phyloP scores from a whole-genome alignment of 202 grass and related monocot species.

The Setaria viridis region DNA sequence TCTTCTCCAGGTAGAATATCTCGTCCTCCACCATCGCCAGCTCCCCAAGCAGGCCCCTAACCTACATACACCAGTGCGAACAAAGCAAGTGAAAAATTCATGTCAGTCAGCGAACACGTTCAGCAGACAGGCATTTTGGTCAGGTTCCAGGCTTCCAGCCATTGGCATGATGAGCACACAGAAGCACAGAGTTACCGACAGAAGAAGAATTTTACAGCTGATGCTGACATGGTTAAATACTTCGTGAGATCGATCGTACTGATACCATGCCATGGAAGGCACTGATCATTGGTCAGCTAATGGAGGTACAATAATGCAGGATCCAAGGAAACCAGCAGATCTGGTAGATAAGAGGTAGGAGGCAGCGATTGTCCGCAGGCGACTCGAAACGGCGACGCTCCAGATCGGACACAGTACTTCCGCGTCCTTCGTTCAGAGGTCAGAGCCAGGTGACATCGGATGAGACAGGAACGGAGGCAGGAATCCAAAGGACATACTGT shows the following conservation, averaged over 20 bases:
- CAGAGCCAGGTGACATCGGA: slow-evolving; percentile 33
- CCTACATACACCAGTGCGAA: slow-evolving; percentile 37
- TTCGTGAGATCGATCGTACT: neutral
- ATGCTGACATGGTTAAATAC: neutral
- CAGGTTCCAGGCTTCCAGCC: neutral
- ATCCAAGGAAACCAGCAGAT: slow-evolving; percentile 45
- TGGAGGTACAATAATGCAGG: slow-evolving; percentile 17
- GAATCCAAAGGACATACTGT: slow-evolving; percentile 39
- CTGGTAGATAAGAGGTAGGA: slow-evolving; percentile 19
- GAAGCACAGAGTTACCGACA: neutral
- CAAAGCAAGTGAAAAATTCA: neutral
- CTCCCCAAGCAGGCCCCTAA: slow-evolving; percentile 72
- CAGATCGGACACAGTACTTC: slow-evolving; percentile 11
- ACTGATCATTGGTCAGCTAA: neutral
- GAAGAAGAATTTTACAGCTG: neutral
- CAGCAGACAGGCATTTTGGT: too few species aligned
- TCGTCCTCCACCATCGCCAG: slow-evolving; percentile 89
- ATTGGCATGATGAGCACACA: neutral
- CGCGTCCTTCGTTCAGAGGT: slow-evolving; percentile 20
- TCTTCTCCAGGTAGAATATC: slow-evolving; percentile 86
- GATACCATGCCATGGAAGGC: neutral
- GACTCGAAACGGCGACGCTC: slow-evolving; percentile 4
- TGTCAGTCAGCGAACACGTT: neutral
- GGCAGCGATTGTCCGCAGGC: neutral
- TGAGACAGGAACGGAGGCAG: neutral